Evolutionary conservation across 2,329 filamentous ascomycete genomes (phyloP), one percentile per base, ranked within the genome.

Genomic region (Apiospora hydei): DNA sequence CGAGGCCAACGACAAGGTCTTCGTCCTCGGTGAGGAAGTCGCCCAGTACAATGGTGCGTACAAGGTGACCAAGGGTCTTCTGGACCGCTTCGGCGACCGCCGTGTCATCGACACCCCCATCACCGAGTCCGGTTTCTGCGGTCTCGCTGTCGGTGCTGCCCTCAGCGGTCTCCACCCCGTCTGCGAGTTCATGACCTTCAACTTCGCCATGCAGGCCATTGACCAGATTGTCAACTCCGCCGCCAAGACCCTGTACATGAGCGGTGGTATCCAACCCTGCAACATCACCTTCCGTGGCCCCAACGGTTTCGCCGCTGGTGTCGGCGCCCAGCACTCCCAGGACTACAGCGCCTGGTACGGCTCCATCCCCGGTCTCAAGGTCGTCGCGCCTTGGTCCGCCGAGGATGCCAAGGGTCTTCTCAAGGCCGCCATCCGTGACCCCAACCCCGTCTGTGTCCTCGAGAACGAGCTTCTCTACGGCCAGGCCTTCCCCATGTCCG

Each of bases 161-260:
- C 90, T 99, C 79, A 96, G 95, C 82, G 96, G 96, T 77, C 89
- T 99, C 78, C 93, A 97, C 86, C 96, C 96, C 74, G 90, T 99
- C 78, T 96, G 93, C 90, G 96, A 99, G 88, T 99, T 99, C 90
- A 99, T 99, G 96, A 99, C 96, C 81, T 98, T 98, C 91, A 99
- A 99, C 91, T 98, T 98, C 83, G 96, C 96, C 84, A 99, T 99
- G 96, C 96, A 99, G 88, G 94, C 96, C 83, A 99, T 99, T 85
- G 96, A 99, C 84, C 96, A 99, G 85, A 94, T 99, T 83, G 95
- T 99, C 91, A 99, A 99, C 91, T 98, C 96, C 69, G 96, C 89
- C 78, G 96, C 95, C 82, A 99, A 99, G 90, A 99, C 96, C 72
- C 96, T 99, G 82, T 99, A 99, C 89, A 99, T 99, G 96, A 98